Percentiles rank a stretch among this genome's conserved stretches.
phyloP scores from a whole-genome alignment of 2,329 filamentous ascomycete genomes.

The Diaporthe sp. region DNA sequence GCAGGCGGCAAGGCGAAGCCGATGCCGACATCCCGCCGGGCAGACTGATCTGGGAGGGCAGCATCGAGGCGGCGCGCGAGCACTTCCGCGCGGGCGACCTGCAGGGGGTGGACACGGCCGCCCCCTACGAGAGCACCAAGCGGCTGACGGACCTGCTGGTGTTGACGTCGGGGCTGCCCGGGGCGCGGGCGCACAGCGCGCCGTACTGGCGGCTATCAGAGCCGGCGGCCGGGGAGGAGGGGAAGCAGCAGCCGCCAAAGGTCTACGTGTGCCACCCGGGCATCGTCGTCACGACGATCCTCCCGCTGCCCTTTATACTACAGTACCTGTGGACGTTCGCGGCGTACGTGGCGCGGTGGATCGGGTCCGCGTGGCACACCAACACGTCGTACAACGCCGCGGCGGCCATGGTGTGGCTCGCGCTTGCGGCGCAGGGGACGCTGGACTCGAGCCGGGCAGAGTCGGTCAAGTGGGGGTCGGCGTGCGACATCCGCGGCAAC shows the following conservation, averaged over 20 bases:
- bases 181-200: constrained; percentile 69
- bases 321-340: constrained; percentile 76
- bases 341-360: constrained; percentile 79
- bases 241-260: constrained; percentile 1
- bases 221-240: neutral
- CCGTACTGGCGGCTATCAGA: constrained; percentile 63
- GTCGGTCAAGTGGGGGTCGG: constrained; percentile 86
- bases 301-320: constrained; percentile 80
- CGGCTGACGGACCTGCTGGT: constrained; percentile 86
- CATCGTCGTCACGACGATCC: constrained; percentile 84
- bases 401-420: constrained; percentile 82
- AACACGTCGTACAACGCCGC: constrained; percentile 84
- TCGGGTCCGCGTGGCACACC: constrained; percentile 92
- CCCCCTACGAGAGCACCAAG: constrained; percentile 89
- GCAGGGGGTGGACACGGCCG: constrained; percentile 74
- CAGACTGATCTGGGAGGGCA: constrained; percentile 89
- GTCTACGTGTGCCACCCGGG: constrained; percentile 89
- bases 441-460: constrained; percentile 70
- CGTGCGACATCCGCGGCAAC: constrained; percentile 70
- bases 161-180: constrained; percentile 79
- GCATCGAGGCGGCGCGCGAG: constrained; percentile 74
- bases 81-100: constrained; percentile 78
- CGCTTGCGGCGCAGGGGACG: constrained; percentile 74
- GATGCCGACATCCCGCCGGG: constrained; percentile 61
- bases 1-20: constrained; percentile 53